Evolutionary conservation across 2,329 filamentous ascomycete genomes (phyloP).

Genomic region (Aspergillus sp.): DNA sequence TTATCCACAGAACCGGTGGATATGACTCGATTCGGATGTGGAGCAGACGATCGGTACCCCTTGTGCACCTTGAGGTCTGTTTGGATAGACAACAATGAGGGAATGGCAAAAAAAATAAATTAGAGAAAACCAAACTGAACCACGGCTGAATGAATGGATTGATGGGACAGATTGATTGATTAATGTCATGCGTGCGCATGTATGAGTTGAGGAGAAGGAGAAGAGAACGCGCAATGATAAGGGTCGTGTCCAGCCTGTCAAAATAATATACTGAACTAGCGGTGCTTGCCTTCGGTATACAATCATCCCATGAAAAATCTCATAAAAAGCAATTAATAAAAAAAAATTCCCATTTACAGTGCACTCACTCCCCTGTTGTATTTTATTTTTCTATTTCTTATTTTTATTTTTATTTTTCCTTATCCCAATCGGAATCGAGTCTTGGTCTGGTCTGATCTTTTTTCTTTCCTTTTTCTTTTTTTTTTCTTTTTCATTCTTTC

Average conservation of each 20-base stretch:
- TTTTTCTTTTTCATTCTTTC: neutral
- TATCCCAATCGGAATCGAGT: neutral
- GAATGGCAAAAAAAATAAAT: neutral
- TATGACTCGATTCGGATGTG: slow-evolving; percentile 13
- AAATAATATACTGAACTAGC: neutral
- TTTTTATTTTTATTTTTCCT: too few species aligned
- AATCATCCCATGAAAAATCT: neutral
- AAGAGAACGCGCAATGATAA: neutral
- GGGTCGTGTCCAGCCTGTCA: neutral
- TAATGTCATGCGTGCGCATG: too few species aligned
- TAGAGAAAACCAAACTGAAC: neutral
- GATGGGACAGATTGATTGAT: neutral
- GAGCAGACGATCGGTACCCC: slow-evolving; percentile 12
- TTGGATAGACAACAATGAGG: neutral
- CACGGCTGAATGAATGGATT: neutral
- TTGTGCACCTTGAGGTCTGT: neutral
- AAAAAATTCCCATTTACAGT: neutral
- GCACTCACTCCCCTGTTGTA: neutral
- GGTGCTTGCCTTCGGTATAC: neutral
- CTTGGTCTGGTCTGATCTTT: neutral
- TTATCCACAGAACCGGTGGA: slow-evolving; percentile 14
- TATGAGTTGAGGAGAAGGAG: too few species aligned
- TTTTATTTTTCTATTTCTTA: too few species aligned
- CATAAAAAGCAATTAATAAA: neutral
- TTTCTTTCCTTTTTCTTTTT: neutral